Percentiles rank a stretch among this genome's conserved stretches.
Conservation (phyloP, 1,284 basidiomycete genomes). For the Tranzscheliella williamsii region DNA sequence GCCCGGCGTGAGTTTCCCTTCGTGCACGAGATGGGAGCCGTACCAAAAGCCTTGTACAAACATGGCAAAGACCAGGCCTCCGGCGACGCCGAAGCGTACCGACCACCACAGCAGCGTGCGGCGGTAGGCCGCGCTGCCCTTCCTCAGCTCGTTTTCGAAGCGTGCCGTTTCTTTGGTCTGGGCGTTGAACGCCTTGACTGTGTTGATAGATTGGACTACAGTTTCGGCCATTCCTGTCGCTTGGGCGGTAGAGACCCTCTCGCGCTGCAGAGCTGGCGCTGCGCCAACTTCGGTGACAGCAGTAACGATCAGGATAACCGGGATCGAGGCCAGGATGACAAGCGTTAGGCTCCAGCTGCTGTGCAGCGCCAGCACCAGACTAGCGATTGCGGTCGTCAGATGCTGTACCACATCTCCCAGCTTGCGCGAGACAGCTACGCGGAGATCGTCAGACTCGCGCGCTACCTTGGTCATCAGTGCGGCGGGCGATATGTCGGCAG, state of each 20-base stretch:
- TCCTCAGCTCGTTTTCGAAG: slow-evolving; percentile 65
- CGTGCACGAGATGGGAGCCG: slow-evolving; percentile 80
- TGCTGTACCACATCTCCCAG: slow-evolving; percentile 79
- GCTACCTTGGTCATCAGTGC: slow-evolving; percentile 93
- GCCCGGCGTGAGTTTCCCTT: slow-evolving; percentile 72
- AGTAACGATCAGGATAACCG: slow-evolving; percentile 74
- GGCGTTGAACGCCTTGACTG: slow-evolving; percentile 95
- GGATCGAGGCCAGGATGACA: slow-evolving; percentile 88
- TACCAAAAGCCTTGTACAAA: slow-evolving; percentile 98
- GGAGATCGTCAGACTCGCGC: slow-evolving; percentile 90
- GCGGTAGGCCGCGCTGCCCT: slow-evolving; percentile 65
- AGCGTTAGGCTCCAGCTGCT: slow-evolving; percentile 83
- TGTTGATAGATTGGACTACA: slow-evolving; percentile 76
- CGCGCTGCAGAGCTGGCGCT: slow-evolving; percentile 70
- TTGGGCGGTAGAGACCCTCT: slow-evolving; percentile 71
- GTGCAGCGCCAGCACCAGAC: slow-evolving; percentile 78
- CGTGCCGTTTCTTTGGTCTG: slow-evolving; percentile 68
- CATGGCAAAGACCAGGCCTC: slow-evolving; percentile 75
- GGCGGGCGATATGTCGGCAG: slow-evolving; percentile 67
- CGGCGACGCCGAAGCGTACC: slow-evolving; percentile 72
- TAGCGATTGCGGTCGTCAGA: slow-evolving; percentile 76
- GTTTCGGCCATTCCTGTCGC: slow-evolving; percentile 81
- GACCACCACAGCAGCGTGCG: slow-evolving; percentile 76
- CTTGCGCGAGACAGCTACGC: slow-evolving; percentile 77
- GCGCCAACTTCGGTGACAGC: slow-evolving; percentile 69